Percentiles rank a stretch among this genome's conserved stretches.
These are phyloP conservation scores for Blumeria hordei DNA, from an alignment of 2,329 filamentous ascomycete genomes.

Conservation along the genomic window DNA sequence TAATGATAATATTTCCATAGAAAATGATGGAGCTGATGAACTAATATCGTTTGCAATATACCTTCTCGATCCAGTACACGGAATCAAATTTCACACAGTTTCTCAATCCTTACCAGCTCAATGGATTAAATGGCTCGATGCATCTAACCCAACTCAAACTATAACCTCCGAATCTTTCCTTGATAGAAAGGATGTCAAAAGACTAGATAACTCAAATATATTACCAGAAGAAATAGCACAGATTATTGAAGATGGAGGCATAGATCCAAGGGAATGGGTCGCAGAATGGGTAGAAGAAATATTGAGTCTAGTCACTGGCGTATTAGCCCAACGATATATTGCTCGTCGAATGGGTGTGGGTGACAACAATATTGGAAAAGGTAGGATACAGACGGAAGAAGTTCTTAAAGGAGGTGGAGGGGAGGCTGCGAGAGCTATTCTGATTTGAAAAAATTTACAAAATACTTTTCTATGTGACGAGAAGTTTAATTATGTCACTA, in stretches of 20 bases:
- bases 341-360: constrained; percentile 89
- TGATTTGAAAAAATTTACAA: too few relatives aligned
- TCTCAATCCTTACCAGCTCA: constrained; percentile 63
- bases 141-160: constrained; percentile 24
- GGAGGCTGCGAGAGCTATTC: constrained; percentile 29
- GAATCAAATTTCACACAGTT: constrained; percentile 62
- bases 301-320: constrained; percentile 50
- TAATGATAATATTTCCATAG: constrained; percentile 25
- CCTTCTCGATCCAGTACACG: constrained; percentile 70
- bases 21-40: constrained; percentile 29
- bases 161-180: constrained; percentile 11
- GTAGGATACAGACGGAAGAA: constrained; percentile 33
- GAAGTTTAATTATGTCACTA: too few relatives aligned
- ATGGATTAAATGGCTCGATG: constrained; percentile 85
- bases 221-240: constrained; percentile 68
- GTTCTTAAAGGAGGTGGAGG: constrained; percentile 31
- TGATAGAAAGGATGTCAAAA: constrained; percentile 19
- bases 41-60: constrained; percentile 53
- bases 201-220: constrained; percentile 17
- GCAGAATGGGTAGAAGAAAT: constrained; percentile 91
- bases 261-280: constrained; percentile 92
- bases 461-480: too few relatives aligned
- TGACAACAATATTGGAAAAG: constrained; percentile 41
- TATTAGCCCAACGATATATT: constrained; percentile 87
- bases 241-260: constrained; percentile 49